phyloP scores from a whole-genome alignment of 345 rosid genomes.

The Rubroshorea leprosula region DNA sequence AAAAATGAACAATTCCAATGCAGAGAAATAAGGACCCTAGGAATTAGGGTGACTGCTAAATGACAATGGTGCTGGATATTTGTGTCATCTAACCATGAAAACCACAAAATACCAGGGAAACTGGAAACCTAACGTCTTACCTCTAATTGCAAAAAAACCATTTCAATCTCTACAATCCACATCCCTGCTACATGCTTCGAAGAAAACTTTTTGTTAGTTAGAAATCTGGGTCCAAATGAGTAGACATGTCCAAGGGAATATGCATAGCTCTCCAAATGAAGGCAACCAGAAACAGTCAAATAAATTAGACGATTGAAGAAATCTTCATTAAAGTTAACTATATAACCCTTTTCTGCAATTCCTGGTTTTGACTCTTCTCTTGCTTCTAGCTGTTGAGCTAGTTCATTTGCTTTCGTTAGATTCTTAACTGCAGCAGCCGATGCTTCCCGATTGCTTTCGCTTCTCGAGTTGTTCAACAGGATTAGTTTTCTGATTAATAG shows the following conservation, averaged over 20 bases:
- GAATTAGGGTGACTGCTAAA: not conserved
- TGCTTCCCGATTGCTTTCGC: conserved; percentile 77
- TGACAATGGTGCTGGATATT: not conserved
- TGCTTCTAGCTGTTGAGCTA: conserved; percentile 63
- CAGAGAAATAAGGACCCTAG: not conserved
- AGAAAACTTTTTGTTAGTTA: conserved; percentile 47
- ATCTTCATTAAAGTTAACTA: conserved; percentile 34
- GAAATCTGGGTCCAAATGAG: conserved; percentile 77
- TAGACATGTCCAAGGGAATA: conserved; percentile 88
- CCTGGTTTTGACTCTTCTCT: conserved; percentile 33
- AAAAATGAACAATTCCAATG: not conserved
- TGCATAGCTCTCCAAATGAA: conserved; percentile 86
- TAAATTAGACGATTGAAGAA: conserved; percentile 50
- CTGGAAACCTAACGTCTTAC: conserved; percentile 33
- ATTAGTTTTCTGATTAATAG: conserved; percentile 54
- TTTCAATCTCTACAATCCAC: conserved; percentile 80
- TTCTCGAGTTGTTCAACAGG: conserved; percentile 68
- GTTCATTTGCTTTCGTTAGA: conserved; percentile 55
- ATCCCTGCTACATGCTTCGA: conserved; percentile 57
- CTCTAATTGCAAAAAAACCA: conserved; percentile 73
- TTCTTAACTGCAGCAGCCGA: conserved; percentile 58
- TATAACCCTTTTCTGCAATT: conserved; percentile 29
- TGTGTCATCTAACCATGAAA: not conserved
- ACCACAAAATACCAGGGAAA: not conserved
- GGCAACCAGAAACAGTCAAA: conserved; percentile 67